A percentile compares a stretch with the other conserved stretches of the same genome.
Conservation (phyloP, 2,329 filamentous ascomycete species). For the Neopestalotiopsis rosae region DNA sequence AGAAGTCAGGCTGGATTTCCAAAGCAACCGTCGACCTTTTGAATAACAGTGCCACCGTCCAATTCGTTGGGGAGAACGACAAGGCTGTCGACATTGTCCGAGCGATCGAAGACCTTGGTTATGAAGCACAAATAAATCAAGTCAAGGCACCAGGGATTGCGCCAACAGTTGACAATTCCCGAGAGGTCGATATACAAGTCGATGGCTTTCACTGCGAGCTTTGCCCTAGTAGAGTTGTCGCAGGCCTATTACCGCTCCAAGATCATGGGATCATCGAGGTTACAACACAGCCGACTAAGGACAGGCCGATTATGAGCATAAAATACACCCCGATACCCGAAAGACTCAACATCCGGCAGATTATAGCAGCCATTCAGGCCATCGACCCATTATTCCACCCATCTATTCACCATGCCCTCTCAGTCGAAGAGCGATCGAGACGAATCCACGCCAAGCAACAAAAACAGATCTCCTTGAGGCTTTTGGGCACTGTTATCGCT, state of each 20-base stretch:
- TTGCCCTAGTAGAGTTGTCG: slow-evolving; percentile 66
- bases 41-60: slow-evolving; percentile 68
- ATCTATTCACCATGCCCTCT: slow-evolving; percentile 79
- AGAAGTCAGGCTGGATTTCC: slow-evolving; percentile 62
- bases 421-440: slow-evolving; percentile 80
- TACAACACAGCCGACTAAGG: slow-evolving; percentile 57
- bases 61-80: slow-evolving; percentile 52
- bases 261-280: slow-evolving; percentile 56
- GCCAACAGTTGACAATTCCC: slow-evolving; percentile 29
- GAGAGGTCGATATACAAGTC: slow-evolving; percentile 69
- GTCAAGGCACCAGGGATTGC: slow-evolving; percentile 44
- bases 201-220: slow-evolving; percentile 78
- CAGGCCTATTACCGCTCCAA: slow-evolving; percentile 58
- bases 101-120: slow-evolving; percentile 67
- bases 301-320: slow-evolving; percentile 72
- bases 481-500: slow-evolving; percentile 70
- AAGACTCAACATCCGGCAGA: slow-evolving; percentile 74
- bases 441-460: slow-evolving; percentile 75
- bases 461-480: slow-evolving; percentile 70
- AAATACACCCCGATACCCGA: slow-evolving; percentile 70
- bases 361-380: slow-evolving; percentile 70
- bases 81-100: slow-evolving; percentile 56
- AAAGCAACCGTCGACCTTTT: slow-evolving; percentile 68
- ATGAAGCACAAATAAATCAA: slow-evolving; percentile 65
- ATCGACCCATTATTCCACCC: slow-evolving; percentile 70